Evolutionary conservation across 345 rosid species (phyloP).

Genomic region (Eucalyptus guilfoylei): DNA sequence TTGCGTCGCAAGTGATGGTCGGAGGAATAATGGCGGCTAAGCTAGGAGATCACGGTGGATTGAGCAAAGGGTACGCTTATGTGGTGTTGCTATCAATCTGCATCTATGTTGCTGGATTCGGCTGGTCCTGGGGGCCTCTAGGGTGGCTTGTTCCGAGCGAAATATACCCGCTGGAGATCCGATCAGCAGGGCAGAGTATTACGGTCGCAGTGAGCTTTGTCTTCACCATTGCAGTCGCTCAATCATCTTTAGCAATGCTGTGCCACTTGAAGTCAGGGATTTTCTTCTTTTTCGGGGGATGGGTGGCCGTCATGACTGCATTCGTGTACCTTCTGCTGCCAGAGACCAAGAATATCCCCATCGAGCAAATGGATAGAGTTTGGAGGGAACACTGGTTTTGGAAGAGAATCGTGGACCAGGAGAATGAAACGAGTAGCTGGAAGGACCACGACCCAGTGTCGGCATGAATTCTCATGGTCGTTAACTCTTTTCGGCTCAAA

Average conservation of each 20-base stretch:
- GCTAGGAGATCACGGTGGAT: conserved; percentile 37
- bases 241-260: conserved; percentile 19
- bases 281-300: conserved; percentile 40
- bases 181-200: conserved; percentile 34
- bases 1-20: conserved; percentile 32
- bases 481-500: not conserved
- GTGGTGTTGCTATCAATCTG: conserved; percentile 14
- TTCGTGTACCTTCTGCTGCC: conserved; percentile 27
- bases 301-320: conserved; percentile 31
- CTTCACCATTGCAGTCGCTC: conserved; percentile 31
- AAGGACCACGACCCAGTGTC: not conserved
- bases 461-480: not conserved
- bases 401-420: conserved; percentile 11
- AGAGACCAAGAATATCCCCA: conserved; percentile 34
- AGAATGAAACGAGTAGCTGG: not conserved
- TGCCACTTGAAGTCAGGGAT: conserved; percentile 32
- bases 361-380: conserved; percentile 31
- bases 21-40: conserved; percentile 32
- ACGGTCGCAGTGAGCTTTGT: conserved; percentile 28
- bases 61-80: conserved; percentile 21
- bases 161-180: conserved; percentile 27
- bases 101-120: conserved; percentile 25
- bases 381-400: conserved; percentile 42
- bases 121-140: conserved; percentile 45
- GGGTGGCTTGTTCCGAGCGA: conserved; percentile 47